These are phyloP conservation scores for Lophiostoma macrostomum DNA, from an alignment of 495 filamentous ascomycete species.

Conservation along the genomic window DNA sequence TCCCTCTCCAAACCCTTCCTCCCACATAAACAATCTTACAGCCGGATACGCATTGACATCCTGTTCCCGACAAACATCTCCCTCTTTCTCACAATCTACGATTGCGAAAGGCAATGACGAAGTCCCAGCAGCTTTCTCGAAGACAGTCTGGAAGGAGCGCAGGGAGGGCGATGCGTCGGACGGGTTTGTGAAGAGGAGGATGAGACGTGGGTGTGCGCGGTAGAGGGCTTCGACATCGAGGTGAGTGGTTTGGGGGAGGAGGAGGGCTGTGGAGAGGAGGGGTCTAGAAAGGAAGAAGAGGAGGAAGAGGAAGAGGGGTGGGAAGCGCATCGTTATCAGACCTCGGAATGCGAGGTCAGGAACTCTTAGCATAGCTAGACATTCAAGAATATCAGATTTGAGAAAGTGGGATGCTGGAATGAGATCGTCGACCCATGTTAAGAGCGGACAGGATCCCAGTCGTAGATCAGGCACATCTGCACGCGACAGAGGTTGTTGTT, in stretches of 20 bases:
- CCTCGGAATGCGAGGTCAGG: too few species aligned
- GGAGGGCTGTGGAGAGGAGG: constrained; percentile 1
- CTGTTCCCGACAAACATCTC: constrained; percentile 42
- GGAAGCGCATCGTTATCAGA: background rate
- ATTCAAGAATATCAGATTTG: too few species aligned
- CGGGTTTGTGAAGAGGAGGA: too few species aligned
- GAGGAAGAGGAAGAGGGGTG: background rate
- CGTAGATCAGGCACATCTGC: constrained; percentile 26
- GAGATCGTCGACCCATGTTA: background rate
- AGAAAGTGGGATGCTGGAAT: background rate
- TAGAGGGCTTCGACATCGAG: background rate
- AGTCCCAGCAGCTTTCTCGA: constrained; percentile 26
- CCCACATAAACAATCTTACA: constrained; percentile 47
- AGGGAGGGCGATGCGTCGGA: background rate
- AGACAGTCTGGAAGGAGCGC: constrained; percentile 40
- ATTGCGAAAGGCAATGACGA: constrained; percentile 22
- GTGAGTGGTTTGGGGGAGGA: constrained; percentile 5
- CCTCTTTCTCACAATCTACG: constrained; percentile 42
- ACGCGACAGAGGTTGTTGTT: constrained; percentile 4
- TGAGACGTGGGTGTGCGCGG: too few species aligned
- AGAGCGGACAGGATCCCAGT: constrained; percentile 1
- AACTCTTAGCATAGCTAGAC: too few species aligned
- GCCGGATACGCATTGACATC: constrained; percentile 48
- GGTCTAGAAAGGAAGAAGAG: background rate
- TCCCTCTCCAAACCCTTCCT: too few species aligned